These are phyloP conservation scores for Penicillium sp. DNA, from an alignment of 2,329 filamentous ascomycete genomes.

Conservation along the genomic window DNA sequence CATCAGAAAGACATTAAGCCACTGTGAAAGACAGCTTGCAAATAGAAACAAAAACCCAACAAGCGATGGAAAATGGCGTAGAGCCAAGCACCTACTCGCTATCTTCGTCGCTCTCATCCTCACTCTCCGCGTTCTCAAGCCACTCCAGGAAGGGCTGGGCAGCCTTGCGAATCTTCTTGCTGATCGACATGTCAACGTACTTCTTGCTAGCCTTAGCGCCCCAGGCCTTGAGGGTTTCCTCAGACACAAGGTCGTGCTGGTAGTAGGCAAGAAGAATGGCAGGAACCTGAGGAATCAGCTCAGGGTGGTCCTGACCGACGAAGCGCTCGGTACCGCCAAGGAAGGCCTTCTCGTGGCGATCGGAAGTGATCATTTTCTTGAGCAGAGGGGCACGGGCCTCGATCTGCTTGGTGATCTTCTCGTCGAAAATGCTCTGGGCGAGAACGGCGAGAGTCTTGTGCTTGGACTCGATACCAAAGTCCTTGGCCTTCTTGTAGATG, in stretches of 20 bases:
- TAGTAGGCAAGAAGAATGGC: slow-evolving; percentile 90
- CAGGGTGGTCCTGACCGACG: slow-evolving; percentile 76
- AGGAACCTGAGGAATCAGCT: slow-evolving; percentile 74
- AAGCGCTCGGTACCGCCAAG: slow-evolving; percentile 94
- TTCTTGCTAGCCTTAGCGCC: slow-evolving; percentile 96
- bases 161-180: slow-evolving; percentile 93
- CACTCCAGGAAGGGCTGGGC: slow-evolving; percentile 92
- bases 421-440: slow-evolving; percentile 89
- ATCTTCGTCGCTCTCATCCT: slow-evolving; percentile 64
- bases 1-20: background rate
- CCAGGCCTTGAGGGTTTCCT: slow-evolving; percentile 89
- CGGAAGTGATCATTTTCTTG: slow-evolving; percentile 87
- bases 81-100: slow-evolving; percentile 42
- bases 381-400: slow-evolving; percentile 80
- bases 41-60: background rate
- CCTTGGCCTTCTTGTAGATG: slow-evolving; percentile 95
- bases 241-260: slow-evolving; percentile 81
- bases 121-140: slow-evolving; percentile 82
- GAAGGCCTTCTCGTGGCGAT: slow-evolving; percentile 93
- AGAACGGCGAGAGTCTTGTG: slow-evolving; percentile 91
- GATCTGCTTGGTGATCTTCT: slow-evolving; percentile 86
- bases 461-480: slow-evolving; percentile 91
- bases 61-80: slow-evolving; percentile 1
- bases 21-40: background rate
- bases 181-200: slow-evolving; percentile 85